A percentile compares a stretch with the other conserved stretches of the same genome.
These are phyloP conservation scores for Boeremia lycopersici DNA, from an alignment of 2,329 filamentous ascomycete genomes.

Conservation along the genomic window DNA sequence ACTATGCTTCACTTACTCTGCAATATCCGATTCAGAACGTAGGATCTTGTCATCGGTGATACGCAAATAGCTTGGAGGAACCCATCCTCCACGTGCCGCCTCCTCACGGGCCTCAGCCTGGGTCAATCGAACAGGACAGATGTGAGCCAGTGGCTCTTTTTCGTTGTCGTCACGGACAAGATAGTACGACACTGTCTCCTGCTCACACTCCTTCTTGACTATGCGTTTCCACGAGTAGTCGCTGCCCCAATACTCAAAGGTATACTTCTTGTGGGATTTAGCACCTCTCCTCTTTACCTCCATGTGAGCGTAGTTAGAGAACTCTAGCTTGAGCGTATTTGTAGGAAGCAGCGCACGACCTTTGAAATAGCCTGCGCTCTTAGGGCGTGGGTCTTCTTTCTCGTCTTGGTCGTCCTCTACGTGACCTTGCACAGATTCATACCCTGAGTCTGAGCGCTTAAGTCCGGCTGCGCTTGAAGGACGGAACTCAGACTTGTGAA, in stretches of 20 bases:
- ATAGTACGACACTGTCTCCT: slow-evolving; percentile 75
- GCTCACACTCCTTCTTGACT: slow-evolving; percentile 64
- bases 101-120: slow-evolving; percentile 74
- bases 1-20: slow-evolving; percentile 70
- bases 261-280: slow-evolving; percentile 75
- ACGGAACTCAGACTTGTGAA: slow-evolving; percentile 61
- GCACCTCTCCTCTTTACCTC: slow-evolving; percentile 75
- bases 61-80: slow-evolving; percentile 89
- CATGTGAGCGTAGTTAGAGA: slow-evolving; percentile 95
- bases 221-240: slow-evolving; percentile 83
- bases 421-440: slow-evolving; percentile 53
- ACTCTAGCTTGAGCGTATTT: slow-evolving; percentile 87
- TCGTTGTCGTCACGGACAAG: slow-evolving; percentile 71
- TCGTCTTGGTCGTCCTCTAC: slow-evolving; percentile 25
- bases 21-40: slow-evolving; percentile 74
- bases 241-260: slow-evolving; percentile 92
- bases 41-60: slow-evolving; percentile 78
- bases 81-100: slow-evolving; percentile 80
- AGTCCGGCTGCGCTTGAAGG: slow-evolving; percentile 50
- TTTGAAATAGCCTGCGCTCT: slow-evolving; percentile 45
- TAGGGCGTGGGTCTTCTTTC: slow-evolving; percentile 31
- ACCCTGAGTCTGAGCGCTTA: slow-evolving; percentile 65
- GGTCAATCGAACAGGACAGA: slow-evolving; percentile 79
- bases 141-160: slow-evolving; percentile 73
- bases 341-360: slow-evolving; percentile 60